Conservation (phyloP, 495 filamentous ascomycete genomes). For the Aspergillus wentii region DNA sequence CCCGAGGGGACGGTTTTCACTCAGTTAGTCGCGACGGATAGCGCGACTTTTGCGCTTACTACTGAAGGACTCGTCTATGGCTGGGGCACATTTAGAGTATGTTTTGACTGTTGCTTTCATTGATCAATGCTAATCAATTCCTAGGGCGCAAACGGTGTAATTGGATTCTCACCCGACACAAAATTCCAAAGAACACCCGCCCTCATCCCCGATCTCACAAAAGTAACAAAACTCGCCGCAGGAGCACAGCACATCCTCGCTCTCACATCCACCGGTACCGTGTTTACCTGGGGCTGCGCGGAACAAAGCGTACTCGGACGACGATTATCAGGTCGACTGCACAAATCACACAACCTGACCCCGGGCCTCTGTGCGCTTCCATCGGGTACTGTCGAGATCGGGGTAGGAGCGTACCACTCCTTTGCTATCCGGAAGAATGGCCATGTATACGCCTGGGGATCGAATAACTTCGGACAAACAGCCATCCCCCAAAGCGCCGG, state of each 20-base stretch:
- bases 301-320: conserved; percentile 75
- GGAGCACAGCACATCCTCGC: conserved; percentile 72
- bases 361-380: conserved; percentile 57
- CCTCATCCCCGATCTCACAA: conserved; percentile 50
- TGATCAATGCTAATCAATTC: conserved; percentile 1
- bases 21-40: conserved; percentile 58
- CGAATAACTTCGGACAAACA: conserved; percentile 73
- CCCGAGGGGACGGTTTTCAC: conserved; percentile 50
- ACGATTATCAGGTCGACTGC: conserved; percentile 54
- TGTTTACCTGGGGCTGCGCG: conserved; percentile 68
- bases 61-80: conserved; percentile 61
- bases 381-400: conserved; percentile 51
- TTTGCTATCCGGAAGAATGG: conserved; percentile 62
- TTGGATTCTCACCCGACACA: conserved; percentile 55
- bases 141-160: conserved; percentile 62
- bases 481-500: conserved; percentile 58
- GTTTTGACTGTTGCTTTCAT: conserved; percentile 8
- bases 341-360: conserved; percentile 35
- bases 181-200: conserved; percentile 38
- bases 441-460: conserved; percentile 64
- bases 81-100: conserved; percentile 67
- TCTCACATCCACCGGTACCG: conserved; percentile 57
- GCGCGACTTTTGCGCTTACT: conserved; percentile 59
- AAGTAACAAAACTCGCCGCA: conserved; percentile 54
- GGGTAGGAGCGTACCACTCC: conserved; percentile 63